Conservation (phyloP, 306 rosid species). For the Pachyrhizus erosus region DNA sequence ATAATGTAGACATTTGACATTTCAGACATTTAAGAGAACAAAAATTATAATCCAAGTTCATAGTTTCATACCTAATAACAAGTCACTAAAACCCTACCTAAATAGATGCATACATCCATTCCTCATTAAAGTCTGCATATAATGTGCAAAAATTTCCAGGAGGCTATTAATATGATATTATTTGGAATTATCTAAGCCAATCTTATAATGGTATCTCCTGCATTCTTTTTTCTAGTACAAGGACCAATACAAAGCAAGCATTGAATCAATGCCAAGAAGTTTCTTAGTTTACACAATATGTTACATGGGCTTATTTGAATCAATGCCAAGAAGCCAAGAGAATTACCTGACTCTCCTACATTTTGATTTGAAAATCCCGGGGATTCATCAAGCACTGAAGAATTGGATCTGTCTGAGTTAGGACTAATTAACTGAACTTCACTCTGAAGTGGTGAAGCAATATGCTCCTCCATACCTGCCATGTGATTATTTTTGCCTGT, state of each 20-base stretch:
- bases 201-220: background rate
- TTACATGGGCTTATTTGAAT: background rate
- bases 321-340: slow-evolving; percentile 15
- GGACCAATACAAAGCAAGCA: slow-evolving; percentile 3
- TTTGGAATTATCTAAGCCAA: slow-evolving; percentile 8
- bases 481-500: slow-evolving; percentile 47
- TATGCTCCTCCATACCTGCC: slow-evolving; percentile 52
- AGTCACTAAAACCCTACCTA: slow-evolving; percentile 15
- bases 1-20: slow-evolving; percentile 14
- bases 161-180: background rate
- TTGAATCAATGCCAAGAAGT: background rate
- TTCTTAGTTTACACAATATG: background rate
- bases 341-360: slow-evolving; percentile 69
- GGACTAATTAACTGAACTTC: slow-evolving; percentile 62
- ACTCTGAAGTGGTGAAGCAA: slow-evolving; percentile 52
- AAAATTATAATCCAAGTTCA: slow-evolving; percentile 18
- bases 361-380: slow-evolving; percentile 65
- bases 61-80: background rate
- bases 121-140: background rate
- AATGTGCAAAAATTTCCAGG: slow-evolving; percentile 8
- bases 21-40: slow-evolving; percentile 16
- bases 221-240: background rate
- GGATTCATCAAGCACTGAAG: slow-evolving; percentile 66
- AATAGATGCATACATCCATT: slow-evolving; percentile 17
- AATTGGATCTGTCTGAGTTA: slow-evolving; percentile 45